These are phyloP conservation scores for Physocladia obscura DNA, from an alignment of 192 early-diverging fungal genomes.

Conservation along the genomic window DNA sequence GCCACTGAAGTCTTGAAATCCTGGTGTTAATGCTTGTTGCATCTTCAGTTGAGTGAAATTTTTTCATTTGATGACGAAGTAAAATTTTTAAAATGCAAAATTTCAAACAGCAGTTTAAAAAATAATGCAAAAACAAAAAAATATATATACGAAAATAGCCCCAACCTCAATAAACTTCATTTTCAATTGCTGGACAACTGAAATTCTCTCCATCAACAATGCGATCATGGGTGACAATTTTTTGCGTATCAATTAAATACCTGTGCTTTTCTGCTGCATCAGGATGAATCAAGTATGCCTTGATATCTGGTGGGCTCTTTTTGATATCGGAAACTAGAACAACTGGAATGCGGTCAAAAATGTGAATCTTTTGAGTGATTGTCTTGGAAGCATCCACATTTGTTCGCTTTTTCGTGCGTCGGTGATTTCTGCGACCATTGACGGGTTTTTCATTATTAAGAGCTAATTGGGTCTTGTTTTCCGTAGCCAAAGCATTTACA, in stretches of 20 bases:
- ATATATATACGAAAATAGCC: background rate
- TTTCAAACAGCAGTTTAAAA: too few species aligned
- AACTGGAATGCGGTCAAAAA: constrained; percentile 46
- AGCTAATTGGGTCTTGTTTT: too few species aligned
- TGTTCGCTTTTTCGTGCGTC: constrained; percentile 5
- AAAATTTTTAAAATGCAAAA: too few species aligned
- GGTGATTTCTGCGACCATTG: background rate
- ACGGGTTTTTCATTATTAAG: too few species aligned
- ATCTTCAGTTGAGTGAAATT: too few species aligned
- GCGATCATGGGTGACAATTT: background rate
- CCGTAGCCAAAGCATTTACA: too few species aligned
- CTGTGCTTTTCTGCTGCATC: background rate
- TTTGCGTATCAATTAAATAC: background rate
- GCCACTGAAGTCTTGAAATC: too few species aligned
- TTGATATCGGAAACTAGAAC: constrained; percentile 37
- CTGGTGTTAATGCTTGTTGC: too few species aligned
- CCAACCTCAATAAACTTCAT: constrained; percentile 34
- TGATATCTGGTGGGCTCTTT: constrained; percentile 44
- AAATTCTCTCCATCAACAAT: background rate
- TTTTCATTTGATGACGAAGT: too few species aligned
- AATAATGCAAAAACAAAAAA: too few species aligned
- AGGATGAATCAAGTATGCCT: constrained; percentile 38
- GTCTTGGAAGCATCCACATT: constrained; percentile 15
- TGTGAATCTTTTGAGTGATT: constrained; percentile 37
- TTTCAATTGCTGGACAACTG: constrained; percentile 36